Base-by-base conservation (phyloP, 2,329 filamentous ascomycete genomes). In the Grosmannia penicillata region DNA sequence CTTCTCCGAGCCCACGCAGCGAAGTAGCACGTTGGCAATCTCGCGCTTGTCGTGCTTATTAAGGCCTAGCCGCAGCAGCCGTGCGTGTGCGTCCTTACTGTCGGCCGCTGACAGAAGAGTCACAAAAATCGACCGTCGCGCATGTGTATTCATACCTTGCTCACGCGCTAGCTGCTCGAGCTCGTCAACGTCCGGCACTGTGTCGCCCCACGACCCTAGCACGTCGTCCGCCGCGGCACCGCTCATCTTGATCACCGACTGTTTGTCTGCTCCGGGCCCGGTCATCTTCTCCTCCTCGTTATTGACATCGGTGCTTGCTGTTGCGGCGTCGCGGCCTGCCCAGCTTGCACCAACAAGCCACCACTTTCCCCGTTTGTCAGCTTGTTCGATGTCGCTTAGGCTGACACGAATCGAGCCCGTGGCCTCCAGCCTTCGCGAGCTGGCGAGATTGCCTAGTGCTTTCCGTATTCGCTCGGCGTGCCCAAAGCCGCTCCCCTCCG, bases 341-440 rank as follows among this genome's bases (percentile, higher is more conserved):
- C 89, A 95, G 56, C 86, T 94, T n/a, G 91, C 89, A 37, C 91
- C 91, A 6, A 96, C 83, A 17, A 96, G 73, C 91, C 91, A 98
- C 91, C 91, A 98, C 62, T 94, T 95, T 1, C 91, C 91, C 53
- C 79, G 82, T 53, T 82, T 89, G 29, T 89, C 82, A 1, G 80
- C 79, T 44, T 87, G 75, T 45, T 76, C 76, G 37, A 98, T 83
- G 51, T 98, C 91, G 27, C 71, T 67, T 4, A 95, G 67, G 10
- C 82, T 77, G 41, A 95, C 78, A 8, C 84, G 76, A 43, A 98
- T 68, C 4, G 91, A 85, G 43, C 93, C 83, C 4, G 74, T 79
- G 8, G 79, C 77, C 46, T 84, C 85, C 42, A 82, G 63, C 43
- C 66, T 72, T 50, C 64, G 56, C 49, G 61, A 59, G 52, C 83